Evolutionary conservation across 2,329 filamentous ascomycete genomes (phyloP).

Genomic region (Pyrenophora seminiperda): DNA sequence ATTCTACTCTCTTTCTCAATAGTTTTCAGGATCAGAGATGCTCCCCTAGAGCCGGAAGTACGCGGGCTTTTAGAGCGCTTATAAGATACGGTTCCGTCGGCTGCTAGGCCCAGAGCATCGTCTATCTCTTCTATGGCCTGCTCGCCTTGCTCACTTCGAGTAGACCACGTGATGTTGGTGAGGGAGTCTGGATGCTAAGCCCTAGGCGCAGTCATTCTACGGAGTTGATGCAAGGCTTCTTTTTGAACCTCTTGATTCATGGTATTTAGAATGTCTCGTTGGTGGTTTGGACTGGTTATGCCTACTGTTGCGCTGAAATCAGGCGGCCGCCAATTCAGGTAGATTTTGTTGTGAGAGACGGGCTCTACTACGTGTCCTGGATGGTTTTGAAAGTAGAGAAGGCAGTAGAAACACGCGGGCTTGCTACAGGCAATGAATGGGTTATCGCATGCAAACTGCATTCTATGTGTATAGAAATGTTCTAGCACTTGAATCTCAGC

Average conservation of each 20-base stretch:
- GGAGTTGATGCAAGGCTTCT: constrained; percentile 19
- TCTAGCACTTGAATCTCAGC: constrained; percentile 58
- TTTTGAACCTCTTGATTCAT: constrained; percentile 19
- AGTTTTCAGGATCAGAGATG: no score
- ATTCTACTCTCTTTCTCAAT: no score
- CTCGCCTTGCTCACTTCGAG: neutral
- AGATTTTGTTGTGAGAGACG: constrained; percentile 50
- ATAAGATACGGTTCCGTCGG: no score
- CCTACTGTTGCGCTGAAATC: constrained; percentile 1
- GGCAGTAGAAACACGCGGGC: constrained; percentile 58
- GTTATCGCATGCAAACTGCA: constrained; percentile 50
- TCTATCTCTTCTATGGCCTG: neutral
- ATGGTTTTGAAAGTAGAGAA: constrained; percentile 53
- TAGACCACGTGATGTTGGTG: constrained; percentile 11
- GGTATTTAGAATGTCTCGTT: constrained; percentile 18
- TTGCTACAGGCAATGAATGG: constrained; percentile 60
- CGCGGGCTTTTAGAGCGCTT: no score
- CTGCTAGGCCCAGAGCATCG: no score
- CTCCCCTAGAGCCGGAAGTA: no score
- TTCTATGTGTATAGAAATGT: constrained; percentile 47
- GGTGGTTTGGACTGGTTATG: neutral
- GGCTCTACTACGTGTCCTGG: constrained; percentile 30
- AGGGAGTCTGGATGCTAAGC: constrained; percentile 16
- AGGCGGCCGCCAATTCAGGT: constrained; percentile 51
- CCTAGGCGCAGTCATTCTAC: constrained; percentile 11